Evolutionary conservation across 1,284 basidiomycete genomes (phyloP).

Genomic region (Rhodotorula sp.): DNA sequence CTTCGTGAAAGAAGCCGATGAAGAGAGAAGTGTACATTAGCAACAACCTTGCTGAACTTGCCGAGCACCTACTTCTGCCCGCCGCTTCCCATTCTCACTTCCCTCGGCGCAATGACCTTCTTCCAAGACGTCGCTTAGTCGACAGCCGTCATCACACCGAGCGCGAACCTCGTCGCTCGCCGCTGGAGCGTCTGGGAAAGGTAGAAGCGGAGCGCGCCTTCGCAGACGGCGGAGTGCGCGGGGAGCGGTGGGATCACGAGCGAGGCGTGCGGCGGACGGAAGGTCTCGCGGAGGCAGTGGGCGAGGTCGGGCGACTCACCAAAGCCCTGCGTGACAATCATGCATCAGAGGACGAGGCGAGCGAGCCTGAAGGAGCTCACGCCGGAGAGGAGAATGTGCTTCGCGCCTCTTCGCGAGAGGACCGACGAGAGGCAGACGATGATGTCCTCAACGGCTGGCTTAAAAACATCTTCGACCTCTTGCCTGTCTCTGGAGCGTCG

Average conservation of each 20-base stretch:
- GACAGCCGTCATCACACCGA: constrained; percentile 19
- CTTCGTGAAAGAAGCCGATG: too few species aligned
- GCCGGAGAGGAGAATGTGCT: constrained; percentile 23
- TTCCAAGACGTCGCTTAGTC: constrained; percentile 7
- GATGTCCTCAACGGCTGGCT: constrained; percentile 4
- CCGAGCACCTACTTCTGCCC: constrained; percentile 9
- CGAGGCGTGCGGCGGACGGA: not conserved
- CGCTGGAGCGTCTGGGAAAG: constrained; percentile 2
- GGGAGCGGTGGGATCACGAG: constrained; percentile 22
- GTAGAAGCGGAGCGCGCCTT: constrained; percentile 21
- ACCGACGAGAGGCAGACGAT: constrained; percentile 18
- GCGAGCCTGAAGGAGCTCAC: not conserved
- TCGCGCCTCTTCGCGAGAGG: constrained; percentile 4
- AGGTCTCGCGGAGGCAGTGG: not conserved
- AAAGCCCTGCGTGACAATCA: constrained; percentile 11
- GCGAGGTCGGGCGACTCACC: constrained; percentile 23
- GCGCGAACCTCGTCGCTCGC: not conserved
- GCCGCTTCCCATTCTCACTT: constrained; percentile 1
- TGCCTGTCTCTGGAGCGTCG: not conserved
- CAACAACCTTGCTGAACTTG: constrained; percentile 7
- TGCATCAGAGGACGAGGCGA: not conserved
- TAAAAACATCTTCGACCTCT: constrained; percentile 13
- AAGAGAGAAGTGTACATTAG: not conserved
- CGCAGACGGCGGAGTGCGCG: constrained; percentile 13
- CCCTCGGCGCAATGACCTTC: not conserved